These are phyloP conservation scores for Scutellaria barbata DNA, from an alignment of 257 asterid genomes.

Conservation along the genomic window DNA sequence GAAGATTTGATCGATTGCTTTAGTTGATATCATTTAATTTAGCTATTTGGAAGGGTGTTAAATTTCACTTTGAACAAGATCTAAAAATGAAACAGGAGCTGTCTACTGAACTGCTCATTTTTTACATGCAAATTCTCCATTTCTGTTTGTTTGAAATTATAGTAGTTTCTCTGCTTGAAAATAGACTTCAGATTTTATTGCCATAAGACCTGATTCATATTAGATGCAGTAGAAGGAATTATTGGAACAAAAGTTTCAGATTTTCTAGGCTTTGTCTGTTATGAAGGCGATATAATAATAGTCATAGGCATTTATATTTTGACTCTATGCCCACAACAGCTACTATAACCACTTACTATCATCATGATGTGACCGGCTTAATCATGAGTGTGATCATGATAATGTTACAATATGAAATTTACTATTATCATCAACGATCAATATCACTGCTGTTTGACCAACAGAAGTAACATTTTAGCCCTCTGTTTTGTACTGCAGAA, in stretches of 20 bases:
- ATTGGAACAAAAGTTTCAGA: neutral
- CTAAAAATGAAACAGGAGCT: neutral
- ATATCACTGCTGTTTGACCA: neutral
- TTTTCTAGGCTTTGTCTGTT: neutral
- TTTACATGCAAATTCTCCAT: neutral
- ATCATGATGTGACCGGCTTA: neutral
- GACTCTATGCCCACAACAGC: too few relatives aligned
- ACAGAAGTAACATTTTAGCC: slow-evolving; percentile 14
- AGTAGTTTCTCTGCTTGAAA: neutral
- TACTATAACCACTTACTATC: too few relatives aligned
- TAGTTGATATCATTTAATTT: neutral
- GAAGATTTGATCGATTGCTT: neutral
- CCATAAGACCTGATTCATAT: too few relatives aligned
- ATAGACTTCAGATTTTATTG: too few relatives aligned
- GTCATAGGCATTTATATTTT: too few relatives aligned
- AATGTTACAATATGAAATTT: neutral
- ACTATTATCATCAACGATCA: neutral
- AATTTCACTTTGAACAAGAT: slow-evolving; percentile 1
- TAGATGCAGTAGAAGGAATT: too few relatives aligned
- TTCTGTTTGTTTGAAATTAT: neutral
- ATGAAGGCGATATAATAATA: neutral
- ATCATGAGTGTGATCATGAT: neutral
- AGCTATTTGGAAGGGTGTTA: slow-evolving; percentile 6
- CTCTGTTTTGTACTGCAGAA: slow-evolving; percentile 51
- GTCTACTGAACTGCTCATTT: neutral